A percentile compares a stretch with the other conserved stretches of the same genome.
Conservation (phyloP, 140 eudicot genomes). For the Bidens hawaiensis region DNA sequence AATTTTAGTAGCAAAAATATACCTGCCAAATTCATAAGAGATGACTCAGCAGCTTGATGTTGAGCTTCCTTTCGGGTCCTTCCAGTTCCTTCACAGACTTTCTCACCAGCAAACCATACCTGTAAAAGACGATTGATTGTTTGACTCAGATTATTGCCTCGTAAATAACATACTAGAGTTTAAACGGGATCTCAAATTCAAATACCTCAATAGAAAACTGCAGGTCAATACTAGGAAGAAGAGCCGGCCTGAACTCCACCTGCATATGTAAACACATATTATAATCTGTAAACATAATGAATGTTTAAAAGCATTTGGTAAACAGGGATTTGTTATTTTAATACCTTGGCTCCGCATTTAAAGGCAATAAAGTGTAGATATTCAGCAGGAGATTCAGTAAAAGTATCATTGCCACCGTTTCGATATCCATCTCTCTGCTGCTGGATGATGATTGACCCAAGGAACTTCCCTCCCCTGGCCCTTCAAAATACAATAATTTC, state of each 20-base stretch:
- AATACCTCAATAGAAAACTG: constrained; percentile 75
- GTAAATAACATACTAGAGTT: neutral
- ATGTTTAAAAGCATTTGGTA: neutral
- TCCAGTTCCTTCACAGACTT: constrained; percentile 69
- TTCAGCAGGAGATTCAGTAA: constrained; percentile 57
- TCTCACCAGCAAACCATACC: constrained; percentile 91
- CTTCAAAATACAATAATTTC: constrained; percentile 36
- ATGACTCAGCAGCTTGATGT: constrained; percentile 66
- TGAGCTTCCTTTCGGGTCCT: constrained; percentile 86
- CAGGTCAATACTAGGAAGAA: constrained; percentile 50
- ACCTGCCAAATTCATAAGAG: constrained; percentile 87
- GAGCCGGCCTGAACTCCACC: constrained; percentile 75
- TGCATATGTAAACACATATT: constrained; percentile 9
- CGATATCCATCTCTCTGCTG: constrained; percentile 61
- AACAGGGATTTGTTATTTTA: neutral
- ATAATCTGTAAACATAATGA: neutral
- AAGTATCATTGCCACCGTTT: constrained; percentile 49
- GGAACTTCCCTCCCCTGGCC: constrained; percentile 60
- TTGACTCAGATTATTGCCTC: neutral
- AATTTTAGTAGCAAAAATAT: neutral
- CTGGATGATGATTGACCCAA: constrained; percentile 54
- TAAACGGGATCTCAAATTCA: neutral
- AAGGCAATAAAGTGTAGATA: constrained; percentile 74
- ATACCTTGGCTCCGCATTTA: constrained; percentile 89
- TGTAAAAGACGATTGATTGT: constrained; percentile 22